phyloP scores from a whole-genome alignment of 164 flowering plant genomes.

The Tetracentron sinense region DNA sequence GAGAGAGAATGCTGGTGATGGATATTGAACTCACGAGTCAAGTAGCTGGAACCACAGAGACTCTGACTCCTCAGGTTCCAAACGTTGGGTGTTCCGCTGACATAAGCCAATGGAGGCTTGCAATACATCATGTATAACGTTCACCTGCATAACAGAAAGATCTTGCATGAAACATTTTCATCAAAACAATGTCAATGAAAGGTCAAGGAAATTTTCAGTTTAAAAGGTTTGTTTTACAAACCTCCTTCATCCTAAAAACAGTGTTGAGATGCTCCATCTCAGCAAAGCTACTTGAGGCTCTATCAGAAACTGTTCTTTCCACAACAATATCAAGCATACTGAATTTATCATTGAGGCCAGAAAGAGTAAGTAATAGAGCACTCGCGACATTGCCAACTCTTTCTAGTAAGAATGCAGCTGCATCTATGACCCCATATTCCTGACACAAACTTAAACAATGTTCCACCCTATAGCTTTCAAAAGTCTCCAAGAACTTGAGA shows the following conservation, averaged over 20 bases:
- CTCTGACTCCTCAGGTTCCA: slow-evolving; percentile 82
- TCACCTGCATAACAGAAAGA: slow-evolving; percentile 45
- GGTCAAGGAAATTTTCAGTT: not conserved
- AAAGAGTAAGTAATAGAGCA: slow-evolving; percentile 76
- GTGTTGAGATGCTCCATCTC: slow-evolving; percentile 30
- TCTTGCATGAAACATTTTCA: not conserved
- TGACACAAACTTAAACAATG: slow-evolving; percentile 88
- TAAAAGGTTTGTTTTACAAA: slow-evolving; percentile 17
- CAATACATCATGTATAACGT: slow-evolving; percentile 41
- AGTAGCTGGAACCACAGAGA: slow-evolving; percentile 83
- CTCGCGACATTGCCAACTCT: slow-evolving; percentile 95
- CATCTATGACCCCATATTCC: slow-evolving; percentile 78
- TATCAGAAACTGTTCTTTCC: slow-evolving; percentile 27
- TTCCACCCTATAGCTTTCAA: slow-evolving; percentile 90
- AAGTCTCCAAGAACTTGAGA: slow-evolving; percentile 87
- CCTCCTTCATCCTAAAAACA: slow-evolving; percentile 59
- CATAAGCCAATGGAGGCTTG: slow-evolving; percentile 78
- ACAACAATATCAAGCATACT: slow-evolving; percentile 48
- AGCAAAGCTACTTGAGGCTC: slow-evolving; percentile 18
- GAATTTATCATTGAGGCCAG: slow-evolving; percentile 64
- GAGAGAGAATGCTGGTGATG: slow-evolving; percentile 1
- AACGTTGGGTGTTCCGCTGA: slow-evolving; percentile 83
- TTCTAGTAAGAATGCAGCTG: slow-evolving; percentile 90
- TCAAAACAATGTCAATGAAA: not conserved
- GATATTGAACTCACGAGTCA: slow-evolving; percentile 65